phyloP scores from a whole-genome alignment of 768 basidiomycete species.

The Panellus pusillus region DNA sequence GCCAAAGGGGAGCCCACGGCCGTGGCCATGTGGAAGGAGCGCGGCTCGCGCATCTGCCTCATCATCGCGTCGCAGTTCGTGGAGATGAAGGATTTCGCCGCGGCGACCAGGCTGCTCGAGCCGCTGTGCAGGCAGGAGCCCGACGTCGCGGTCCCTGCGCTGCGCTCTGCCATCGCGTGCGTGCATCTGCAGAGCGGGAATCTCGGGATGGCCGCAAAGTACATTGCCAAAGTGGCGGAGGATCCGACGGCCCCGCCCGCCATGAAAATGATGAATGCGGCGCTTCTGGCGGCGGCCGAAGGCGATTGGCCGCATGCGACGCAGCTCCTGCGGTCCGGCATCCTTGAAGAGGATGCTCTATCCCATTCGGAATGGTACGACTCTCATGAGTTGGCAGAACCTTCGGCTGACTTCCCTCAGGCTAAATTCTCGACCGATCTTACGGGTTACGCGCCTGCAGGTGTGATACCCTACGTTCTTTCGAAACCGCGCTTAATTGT shows the following conservation, averaged over 20 bases:
- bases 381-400: not conserved
- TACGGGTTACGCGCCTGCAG: conserved; percentile 73
- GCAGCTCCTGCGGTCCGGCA: conserved; percentile 38
- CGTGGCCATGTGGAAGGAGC: conserved; percentile 80
- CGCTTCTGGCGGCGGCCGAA: conserved; percentile 62
- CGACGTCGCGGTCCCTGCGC: conserved; percentile 41
- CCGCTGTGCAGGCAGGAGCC: conserved; percentile 55
- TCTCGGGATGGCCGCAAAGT: conserved; percentile 54
- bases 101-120: conserved; percentile 66
- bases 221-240: conserved; percentile 53
- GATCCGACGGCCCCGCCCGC: conserved; percentile 44
- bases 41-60: conserved; percentile 69
- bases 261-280: conserved; percentile 61
- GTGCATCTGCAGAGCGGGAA: conserved; percentile 77
- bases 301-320: conserved; percentile 68
- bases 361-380: conserved; percentile 69
- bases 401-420: conserved; percentile 23
- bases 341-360: conserved; percentile 51
- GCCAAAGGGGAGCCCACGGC: conserved; percentile 36
- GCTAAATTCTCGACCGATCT: conserved; percentile 70
- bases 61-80: conserved; percentile 81
- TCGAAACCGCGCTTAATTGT: not conserved
- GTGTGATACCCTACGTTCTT: conserved; percentile 31
- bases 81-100: conserved; percentile 83
- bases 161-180: conserved; percentile 70